phyloP scores from a whole-genome alignment of 371 early-diverging fungal species.

The Thermomucor indicae-seudaticae region DNA sequence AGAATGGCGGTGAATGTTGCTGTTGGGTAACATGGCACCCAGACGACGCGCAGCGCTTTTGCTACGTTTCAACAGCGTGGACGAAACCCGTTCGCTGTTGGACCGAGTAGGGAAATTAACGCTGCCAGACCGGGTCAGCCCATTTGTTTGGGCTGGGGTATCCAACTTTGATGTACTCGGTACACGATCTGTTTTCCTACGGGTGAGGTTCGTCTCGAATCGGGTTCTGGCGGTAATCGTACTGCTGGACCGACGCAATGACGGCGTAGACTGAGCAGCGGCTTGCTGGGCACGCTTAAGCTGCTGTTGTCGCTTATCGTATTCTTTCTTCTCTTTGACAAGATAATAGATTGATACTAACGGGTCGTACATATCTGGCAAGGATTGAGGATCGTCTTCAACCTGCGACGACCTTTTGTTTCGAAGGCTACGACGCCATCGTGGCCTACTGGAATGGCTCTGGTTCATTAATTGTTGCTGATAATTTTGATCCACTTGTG shows the following conservation, averaged over 20 bases:
- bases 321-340: slow-evolving; percentile 66
- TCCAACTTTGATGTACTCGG: slow-evolving; percentile 7
- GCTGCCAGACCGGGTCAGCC: slow-evolving; percentile 9
- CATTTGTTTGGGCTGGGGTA: neutral
- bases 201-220: slow-evolving; percentile 4
- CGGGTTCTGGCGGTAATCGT: slow-evolving; percentile 4
- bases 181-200: slow-evolving; percentile 19
- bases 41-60: slow-evolving; percentile 19
- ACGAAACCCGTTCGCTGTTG: slow-evolving; percentile 5
- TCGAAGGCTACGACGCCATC: slow-evolving; percentile 17
- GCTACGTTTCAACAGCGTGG: slow-evolving; percentile 13
- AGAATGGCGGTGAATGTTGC: slow-evolving; percentile 6
- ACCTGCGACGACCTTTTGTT: slow-evolving; percentile 3
- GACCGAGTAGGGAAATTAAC: slow-evolving; percentile 10
- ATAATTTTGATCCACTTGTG: slow-evolving; percentile 21
- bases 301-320: slow-evolving; percentile 23
- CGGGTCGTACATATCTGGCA: slow-evolving; percentile 58
- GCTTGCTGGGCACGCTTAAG: slow-evolving; percentile 13
- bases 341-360: slow-evolving; percentile 84
- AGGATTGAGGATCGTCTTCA: slow-evolving; percentile 33
- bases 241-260: slow-evolving; percentile 15
- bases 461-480: slow-evolving; percentile 11
- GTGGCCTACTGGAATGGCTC: slow-evolving; percentile 9
- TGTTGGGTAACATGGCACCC: slow-evolving; percentile 10
- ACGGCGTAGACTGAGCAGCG: slow-evolving; percentile 12